Evolutionary conservation across 179 eudicot genomes (phyloP), one percentile per base, ranked within the genome.

Genomic region (Vitellaria paradoxa): DNA sequence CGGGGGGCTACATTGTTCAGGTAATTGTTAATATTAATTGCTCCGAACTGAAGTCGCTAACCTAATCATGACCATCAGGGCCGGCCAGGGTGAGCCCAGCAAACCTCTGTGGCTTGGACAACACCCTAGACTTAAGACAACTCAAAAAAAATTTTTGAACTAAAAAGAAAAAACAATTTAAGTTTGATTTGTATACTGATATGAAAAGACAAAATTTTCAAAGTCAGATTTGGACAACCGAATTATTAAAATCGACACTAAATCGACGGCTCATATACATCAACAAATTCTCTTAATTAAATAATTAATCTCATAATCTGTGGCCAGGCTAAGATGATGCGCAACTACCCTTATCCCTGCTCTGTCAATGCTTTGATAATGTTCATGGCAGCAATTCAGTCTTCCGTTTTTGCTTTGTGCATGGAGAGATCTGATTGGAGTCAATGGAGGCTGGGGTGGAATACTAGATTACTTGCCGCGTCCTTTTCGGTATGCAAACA

Each of bases 321-420:
- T 52, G 49, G 13, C 9, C 50, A 79, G 81, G 60, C 81, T 20
- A 79, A 73, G 66, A 73, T 73, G 81, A 46, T 66, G 45, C 18
- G 56, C 24, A 62, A 47, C 30, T 79, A 73, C 40, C 77, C 77
- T 2, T 79, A 67, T 55, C 68, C 56, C 26, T 79, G 72, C 77
- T 73, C 77, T 3, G 82, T 83, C 81, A 82, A 91, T 1, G 89
- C 97, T 17, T 71, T 89, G 64, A 82, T 89, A 86, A 61, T 81
- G 45, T 0, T 71, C 7, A 84, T 77, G 86, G 85, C 71, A 50
- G 68, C 84, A 14, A 70, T 88, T 52, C 91, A 81, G 72, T 56
- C 83, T 4, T 23, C 67, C 52, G 66, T n/a, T 1, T 81, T 46
- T 71, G 85, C 86, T 0, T 26, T 84, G 1, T 76, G 79, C 15